phyloP scores from a whole-genome alignment of 2,329 filamentous ascomycete genomes.

The Xylaria sp. region DNA sequence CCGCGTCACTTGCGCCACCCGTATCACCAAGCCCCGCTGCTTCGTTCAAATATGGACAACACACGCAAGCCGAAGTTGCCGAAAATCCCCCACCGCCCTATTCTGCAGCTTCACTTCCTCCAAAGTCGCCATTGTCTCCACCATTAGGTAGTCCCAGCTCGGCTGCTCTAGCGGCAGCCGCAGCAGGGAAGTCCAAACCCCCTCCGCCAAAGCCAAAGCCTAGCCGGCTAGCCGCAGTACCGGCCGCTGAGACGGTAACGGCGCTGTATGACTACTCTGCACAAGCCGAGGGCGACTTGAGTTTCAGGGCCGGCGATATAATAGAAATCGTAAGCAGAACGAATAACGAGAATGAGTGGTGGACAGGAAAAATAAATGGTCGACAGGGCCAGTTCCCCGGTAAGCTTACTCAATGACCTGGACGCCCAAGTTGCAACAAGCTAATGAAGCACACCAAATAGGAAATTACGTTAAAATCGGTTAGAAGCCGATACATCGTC shows the following conservation, averaged over 20 bases:
- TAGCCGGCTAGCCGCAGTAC: slow-evolving; percentile 72
- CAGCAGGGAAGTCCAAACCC: slow-evolving; percentile 73
- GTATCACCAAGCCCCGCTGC: slow-evolving; percentile 44
- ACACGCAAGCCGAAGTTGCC: slow-evolving; percentile 54
- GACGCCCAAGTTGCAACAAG: background rate
- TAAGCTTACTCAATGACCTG: slow-evolving; percentile 56
- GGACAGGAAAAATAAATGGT: slow-evolving; percentile 83
- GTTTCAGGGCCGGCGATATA: slow-evolving; percentile 85
- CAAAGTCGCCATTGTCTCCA: slow-evolving; percentile 50
- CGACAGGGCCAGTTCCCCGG: slow-evolving; percentile 94
- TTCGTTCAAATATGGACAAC: slow-evolving; percentile 50
- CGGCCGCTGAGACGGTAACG: slow-evolving; percentile 80
- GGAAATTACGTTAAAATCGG: slow-evolving; percentile 63
- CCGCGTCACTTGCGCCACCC: background rate
- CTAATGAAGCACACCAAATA: slow-evolving; percentile 47
- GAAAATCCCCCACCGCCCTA: slow-evolving; percentile 78
- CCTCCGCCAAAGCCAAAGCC: slow-evolving; percentile 79
- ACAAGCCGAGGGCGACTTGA: slow-evolving; percentile 92
- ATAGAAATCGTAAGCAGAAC: slow-evolving; percentile 89
- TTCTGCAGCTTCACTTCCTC: slow-evolving; percentile 57
- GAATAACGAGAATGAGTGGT: slow-evolving; percentile 97
- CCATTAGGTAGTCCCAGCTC: slow-evolving; percentile 44
- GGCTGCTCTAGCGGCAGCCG: slow-evolving; percentile 57
- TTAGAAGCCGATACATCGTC: slow-evolving; percentile 39
- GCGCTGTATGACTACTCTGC: slow-evolving; percentile 97